phyloP scores from a whole-genome alignment of 2,329 filamentous ascomycete genomes.

The Aspergillus oerlinghausenensis region DNA sequence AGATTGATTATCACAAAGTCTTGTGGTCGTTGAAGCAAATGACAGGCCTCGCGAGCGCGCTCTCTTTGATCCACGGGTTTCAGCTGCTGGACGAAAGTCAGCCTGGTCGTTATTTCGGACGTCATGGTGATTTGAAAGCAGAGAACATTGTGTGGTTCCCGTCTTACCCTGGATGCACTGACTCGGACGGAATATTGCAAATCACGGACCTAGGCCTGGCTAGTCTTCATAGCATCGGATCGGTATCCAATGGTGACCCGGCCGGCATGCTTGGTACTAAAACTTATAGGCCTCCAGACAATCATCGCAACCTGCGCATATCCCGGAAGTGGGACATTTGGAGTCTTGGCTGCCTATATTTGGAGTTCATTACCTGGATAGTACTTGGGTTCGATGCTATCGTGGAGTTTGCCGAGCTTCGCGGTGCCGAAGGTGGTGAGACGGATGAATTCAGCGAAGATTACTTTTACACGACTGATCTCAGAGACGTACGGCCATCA shows the following conservation, averaged over 20 bases:
- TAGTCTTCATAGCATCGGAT: constrained; percentile 30
- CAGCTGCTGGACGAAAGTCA: not conserved
- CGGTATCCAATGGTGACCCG: constrained; percentile 22
- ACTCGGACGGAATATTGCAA: constrained; percentile 16
- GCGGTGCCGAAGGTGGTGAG: constrained; percentile 1
- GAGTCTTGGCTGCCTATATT: constrained; percentile 32
- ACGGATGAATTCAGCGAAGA: not conserved
- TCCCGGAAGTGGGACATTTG: constrained; percentile 23
- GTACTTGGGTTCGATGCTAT: constrained; percentile 18
- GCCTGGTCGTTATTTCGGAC: constrained; percentile 20
- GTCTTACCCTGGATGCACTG: not conserved
- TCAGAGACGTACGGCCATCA: not conserved
- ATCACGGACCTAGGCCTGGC: constrained; percentile 35
- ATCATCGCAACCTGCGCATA: constrained; percentile 15
- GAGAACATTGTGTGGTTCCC: constrained; percentile 34
- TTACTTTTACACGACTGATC: constrained; percentile 6
- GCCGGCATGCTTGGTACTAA: constrained; percentile 12
- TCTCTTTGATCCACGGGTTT: constrained; percentile 22
- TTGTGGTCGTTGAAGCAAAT: constrained; percentile 27
- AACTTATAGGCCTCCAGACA: constrained; percentile 41
- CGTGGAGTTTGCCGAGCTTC: constrained; percentile 1
- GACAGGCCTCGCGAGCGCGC: constrained; percentile 20
- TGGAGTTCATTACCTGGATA: constrained; percentile 37
- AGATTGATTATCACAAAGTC: constrained; percentile 10
- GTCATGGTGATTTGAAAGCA: constrained; percentile 35